phyloP scores from a whole-genome alignment of 2,329 filamentous ascomycete genomes.

The Talaromyces sp. region DNA sequence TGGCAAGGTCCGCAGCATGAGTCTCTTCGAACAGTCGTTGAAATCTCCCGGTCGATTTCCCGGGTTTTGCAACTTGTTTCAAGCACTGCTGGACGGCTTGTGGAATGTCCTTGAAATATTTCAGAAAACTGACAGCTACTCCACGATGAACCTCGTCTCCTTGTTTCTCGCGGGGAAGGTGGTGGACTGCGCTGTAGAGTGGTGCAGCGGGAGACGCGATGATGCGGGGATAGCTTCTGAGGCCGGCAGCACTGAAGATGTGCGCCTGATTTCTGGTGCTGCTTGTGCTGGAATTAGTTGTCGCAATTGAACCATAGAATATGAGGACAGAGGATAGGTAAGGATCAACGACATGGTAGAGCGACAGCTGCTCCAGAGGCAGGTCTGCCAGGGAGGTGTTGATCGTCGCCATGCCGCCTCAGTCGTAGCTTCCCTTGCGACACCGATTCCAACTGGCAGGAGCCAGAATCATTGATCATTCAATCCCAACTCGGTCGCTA shows the following conservation, averaged over 20 bases:
- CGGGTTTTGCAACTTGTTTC: constrained; percentile 52
- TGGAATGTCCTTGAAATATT: constrained; percentile 89
- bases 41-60: constrained; percentile 60
- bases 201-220: constrained; percentile 91
- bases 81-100: constrained; percentile 71
- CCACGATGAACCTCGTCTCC: constrained; percentile 91
- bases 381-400: constrained; percentile 72
- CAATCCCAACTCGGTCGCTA: background rate
- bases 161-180: constrained; percentile 89
- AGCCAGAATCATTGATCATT: background rate
- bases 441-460: background rate
- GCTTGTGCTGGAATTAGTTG: constrained; percentile 79
- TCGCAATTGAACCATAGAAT: constrained; percentile 90
- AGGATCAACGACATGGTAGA: constrained; percentile 87
- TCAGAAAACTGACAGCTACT: constrained; percentile 86
- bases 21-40: constrained; percentile 80
- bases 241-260: constrained; percentile 83
- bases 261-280: constrained; percentile 94
- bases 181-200: constrained; percentile 84
- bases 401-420: constrained; percentile 73
- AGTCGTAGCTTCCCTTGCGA: constrained; percentile 20
- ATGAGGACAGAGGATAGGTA: constrained; percentile 77
- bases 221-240: constrained; percentile 84
- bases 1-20: constrained; percentile 87
- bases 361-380: constrained; percentile 75